These are phyloP conservation scores for Didymella arachidicola DNA, from an alignment of 2,329 filamentous ascomycete genomes.

Conservation along the genomic window DNA sequence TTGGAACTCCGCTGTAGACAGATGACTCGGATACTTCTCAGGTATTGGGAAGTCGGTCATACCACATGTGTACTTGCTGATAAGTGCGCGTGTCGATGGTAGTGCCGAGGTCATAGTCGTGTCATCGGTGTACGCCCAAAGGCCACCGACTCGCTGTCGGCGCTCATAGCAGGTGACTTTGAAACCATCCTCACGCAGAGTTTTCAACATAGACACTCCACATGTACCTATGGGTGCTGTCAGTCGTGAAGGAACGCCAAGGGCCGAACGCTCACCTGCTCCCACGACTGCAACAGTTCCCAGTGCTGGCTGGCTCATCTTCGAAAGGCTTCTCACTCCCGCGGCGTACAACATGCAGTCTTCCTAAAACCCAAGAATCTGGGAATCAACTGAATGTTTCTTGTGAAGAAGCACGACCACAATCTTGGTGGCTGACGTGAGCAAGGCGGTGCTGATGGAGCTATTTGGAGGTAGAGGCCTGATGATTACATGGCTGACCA, in stretches of 20 bases:
- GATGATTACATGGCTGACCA: neutral
- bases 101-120: neutral
- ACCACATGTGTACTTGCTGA: neutral
- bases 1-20: neutral
- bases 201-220: neutral
- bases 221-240: neutral
- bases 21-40: neutral
- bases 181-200: neutral
- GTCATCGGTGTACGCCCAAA: neutral
- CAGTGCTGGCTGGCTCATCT: neutral
- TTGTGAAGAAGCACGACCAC: neutral
- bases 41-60: neutral
- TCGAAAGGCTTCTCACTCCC: neutral
- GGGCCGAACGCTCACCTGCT: neutral
- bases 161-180: neutral
- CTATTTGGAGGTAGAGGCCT: neutral
- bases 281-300: neutral
- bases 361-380: neutral
- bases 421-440: neutral
- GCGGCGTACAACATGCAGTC: neutral
- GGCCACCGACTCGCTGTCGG: neutral
- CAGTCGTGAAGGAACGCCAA: neutral
- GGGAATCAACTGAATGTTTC: neutral
- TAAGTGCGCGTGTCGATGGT: neutral
- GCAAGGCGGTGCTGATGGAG: neutral